Conservation (phyloP, 2,329 filamentous ascomycete genomes). For the Cladophialophora psammophila region DNA sequence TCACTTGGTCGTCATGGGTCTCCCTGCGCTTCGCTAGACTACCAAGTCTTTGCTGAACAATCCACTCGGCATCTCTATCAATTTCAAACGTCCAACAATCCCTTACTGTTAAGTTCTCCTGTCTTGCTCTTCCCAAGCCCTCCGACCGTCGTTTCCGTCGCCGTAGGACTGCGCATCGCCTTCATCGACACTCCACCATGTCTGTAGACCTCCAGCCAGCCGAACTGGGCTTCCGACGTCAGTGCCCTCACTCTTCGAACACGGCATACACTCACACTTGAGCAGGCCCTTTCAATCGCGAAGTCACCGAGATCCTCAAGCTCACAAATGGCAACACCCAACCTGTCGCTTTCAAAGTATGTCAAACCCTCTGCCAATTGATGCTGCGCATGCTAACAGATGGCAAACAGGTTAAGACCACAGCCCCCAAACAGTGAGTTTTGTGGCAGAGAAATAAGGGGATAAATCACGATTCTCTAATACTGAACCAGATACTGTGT, state of each 20-base stretch:
- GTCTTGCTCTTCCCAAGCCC: conserved; percentile 19
- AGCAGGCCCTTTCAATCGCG: conserved; percentile 68
- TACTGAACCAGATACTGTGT: conserved; percentile 81
- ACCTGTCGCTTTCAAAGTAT: conserved; percentile 69
- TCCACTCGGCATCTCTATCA: conserved; percentile 34
- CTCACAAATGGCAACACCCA: conserved; percentile 65
- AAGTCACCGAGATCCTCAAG: conserved; percentile 68
- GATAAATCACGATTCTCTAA: conserved; percentile 39
- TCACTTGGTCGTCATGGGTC: conserved; percentile 19
- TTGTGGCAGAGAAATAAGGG: not conserved
- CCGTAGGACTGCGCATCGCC: not conserved
- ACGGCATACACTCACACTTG: conserved; percentile 33
- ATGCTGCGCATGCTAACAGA: conserved; percentile 27
- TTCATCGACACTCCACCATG: conserved; percentile 65
- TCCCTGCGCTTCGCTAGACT: conserved; percentile 8
- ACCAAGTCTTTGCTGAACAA: conserved; percentile 31
- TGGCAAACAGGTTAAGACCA: conserved; percentile 85
- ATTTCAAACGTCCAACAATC: conserved; percentile 34
- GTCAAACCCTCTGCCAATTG: conserved; percentile 4
- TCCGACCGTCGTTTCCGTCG: conserved; percentile 17
- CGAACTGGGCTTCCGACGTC: conserved; percentile 93
- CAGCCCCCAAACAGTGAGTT: conserved; percentile 94
- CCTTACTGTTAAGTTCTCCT: conserved; percentile 25
- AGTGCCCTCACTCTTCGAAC: conserved; percentile 39
- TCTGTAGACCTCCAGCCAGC: conserved; percentile 90